Evolutionary conservation across 345 rosid species (phyloP).

Genomic region (Rhodamnia argentea): DNA sequence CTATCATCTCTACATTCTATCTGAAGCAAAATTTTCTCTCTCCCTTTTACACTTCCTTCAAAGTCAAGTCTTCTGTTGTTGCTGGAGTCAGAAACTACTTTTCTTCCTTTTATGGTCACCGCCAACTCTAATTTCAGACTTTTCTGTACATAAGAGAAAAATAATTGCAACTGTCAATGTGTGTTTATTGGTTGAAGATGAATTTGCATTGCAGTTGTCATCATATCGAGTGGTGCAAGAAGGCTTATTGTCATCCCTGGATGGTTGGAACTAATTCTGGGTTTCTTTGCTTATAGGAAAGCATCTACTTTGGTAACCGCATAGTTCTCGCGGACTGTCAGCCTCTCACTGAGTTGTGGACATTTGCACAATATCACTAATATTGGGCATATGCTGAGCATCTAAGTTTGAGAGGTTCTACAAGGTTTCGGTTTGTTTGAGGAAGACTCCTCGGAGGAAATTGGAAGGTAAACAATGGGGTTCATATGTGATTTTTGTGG

Average conservation of each 20-base stretch:
- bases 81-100: background rate
- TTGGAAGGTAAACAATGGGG: constrained; percentile 40
- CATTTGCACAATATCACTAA: background rate
- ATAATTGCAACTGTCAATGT: background rate
- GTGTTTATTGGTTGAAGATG: background rate
- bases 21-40: background rate
- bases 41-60: background rate
- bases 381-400: background rate
- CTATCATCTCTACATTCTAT: background rate
- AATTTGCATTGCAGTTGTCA: background rate
- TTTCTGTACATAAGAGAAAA: background rate
- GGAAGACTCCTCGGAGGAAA: background rate
- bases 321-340: background rate
- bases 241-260: background rate
- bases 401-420: background rate
- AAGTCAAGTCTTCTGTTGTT: background rate
- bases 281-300: background rate
- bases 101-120: background rate
- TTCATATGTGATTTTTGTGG: constrained; percentile 86
- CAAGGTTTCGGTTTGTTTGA: background rate
- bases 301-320: background rate
- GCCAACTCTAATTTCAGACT: background rate
- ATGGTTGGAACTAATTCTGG: background rate
- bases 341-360: background rate
- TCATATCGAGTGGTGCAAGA: background rate